Conservation (phyloP, 202 grass and related monocot species). For the Setaria italica region DNA sequence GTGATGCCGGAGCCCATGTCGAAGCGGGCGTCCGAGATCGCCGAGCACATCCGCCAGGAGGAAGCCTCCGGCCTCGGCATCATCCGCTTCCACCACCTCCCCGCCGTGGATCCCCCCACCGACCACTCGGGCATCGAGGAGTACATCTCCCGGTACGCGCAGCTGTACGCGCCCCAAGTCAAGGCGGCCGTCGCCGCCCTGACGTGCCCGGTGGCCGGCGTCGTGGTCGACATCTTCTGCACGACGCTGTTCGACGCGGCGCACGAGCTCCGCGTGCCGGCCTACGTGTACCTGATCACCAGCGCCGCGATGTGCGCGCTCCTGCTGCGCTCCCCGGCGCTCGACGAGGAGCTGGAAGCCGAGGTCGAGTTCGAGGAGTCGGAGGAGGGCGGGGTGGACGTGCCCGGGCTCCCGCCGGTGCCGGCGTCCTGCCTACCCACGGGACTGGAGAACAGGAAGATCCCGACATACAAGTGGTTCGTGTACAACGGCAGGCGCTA, state of each 20-base stretch:
- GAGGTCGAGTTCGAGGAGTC: slow-evolving; percentile 48
- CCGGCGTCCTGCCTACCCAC: slow-evolving; percentile 21
- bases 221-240: slow-evolving; percentile 56
- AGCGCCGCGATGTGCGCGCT: slow-evolving; percentile 46
- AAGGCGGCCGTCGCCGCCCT: slow-evolving; percentile 15
- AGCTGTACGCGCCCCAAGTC: slow-evolving; percentile 44
- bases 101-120: slow-evolving; percentile 1
- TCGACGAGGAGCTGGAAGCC: slow-evolving; percentile 12
- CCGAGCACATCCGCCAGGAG: slow-evolving; percentile 13
- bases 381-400: slow-evolving; percentile 35
- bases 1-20: slow-evolving; percentile 16
- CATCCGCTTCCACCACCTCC: slow-evolving; percentile 57
- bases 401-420: slow-evolving; percentile 56
- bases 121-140: slow-evolving; percentile 36
- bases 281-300: slow-evolving; percentile 56
- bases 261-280: slow-evolving; percentile 43
- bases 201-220: slow-evolving; percentile 28
- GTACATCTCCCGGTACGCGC: slow-evolving; percentile 38
- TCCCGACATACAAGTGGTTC: slow-evolving; percentile 35
- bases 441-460: slow-evolving; percentile 36
- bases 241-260: slow-evolving; percentile 49
- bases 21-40: not conserved
- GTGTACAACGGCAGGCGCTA: slow-evolving; percentile 43
- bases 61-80: slow-evolving; percentile 45
- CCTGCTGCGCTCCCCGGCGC: slow-evolving; percentile 41